A percentile compares a stretch with the other conserved stretches of the same genome.
Conservation (phyloP, 2,329 filamentous ascomycete species). For the Pochonia chlamydosporia region DNA sequence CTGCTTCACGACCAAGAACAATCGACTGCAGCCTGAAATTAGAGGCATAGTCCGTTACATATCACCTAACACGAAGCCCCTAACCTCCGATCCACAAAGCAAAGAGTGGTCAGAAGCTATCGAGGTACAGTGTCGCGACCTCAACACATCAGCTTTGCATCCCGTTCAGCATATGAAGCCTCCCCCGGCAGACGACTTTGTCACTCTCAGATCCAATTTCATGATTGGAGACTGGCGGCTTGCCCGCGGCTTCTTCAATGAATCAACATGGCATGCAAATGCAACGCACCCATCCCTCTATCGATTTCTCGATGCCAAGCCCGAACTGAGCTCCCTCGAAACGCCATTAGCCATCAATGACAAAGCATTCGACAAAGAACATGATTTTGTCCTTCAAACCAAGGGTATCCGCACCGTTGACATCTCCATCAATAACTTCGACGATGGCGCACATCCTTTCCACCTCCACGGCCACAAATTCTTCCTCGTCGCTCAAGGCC, state of each 20-base stretch:
- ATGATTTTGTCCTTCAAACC: conserved; percentile 42
- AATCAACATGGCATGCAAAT: conserved; percentile 40
- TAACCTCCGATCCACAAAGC: conserved; percentile 25
- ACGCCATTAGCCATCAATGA: conserved; percentile 21
- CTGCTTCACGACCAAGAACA: conserved; percentile 29
- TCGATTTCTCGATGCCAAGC: conserved; percentile 23
- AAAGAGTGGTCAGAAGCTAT: conserved; percentile 44
- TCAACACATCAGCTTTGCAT: conserved; percentile 43
- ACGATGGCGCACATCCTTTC: conserved; percentile 39
- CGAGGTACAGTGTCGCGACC: conserved; percentile 44
- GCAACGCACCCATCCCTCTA: conserved; percentile 28
- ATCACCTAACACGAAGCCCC: rapidly evolving
- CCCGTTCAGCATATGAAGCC: conserved; percentile 29
- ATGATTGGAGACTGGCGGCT: conserved; percentile 49
- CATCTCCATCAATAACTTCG: conserved; percentile 54
- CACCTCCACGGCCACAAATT: conserved; percentile 58
- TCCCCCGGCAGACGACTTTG: conserved; percentile 31
- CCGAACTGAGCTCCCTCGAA: conserved; percentile 10
- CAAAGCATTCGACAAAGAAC: conserved; percentile 19
- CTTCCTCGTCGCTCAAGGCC: conserved; percentile 34
- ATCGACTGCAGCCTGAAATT: conserved; percentile 22
- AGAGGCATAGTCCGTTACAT: conserved; percentile 26
- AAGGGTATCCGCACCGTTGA: conserved; percentile 47
- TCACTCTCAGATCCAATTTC: conserved; percentile 47
- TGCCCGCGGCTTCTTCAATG: conserved; percentile 49